Conservation (phyloP, 495 filamentous ascomycete species). For the Beverwykella pulmonaria region DNA sequence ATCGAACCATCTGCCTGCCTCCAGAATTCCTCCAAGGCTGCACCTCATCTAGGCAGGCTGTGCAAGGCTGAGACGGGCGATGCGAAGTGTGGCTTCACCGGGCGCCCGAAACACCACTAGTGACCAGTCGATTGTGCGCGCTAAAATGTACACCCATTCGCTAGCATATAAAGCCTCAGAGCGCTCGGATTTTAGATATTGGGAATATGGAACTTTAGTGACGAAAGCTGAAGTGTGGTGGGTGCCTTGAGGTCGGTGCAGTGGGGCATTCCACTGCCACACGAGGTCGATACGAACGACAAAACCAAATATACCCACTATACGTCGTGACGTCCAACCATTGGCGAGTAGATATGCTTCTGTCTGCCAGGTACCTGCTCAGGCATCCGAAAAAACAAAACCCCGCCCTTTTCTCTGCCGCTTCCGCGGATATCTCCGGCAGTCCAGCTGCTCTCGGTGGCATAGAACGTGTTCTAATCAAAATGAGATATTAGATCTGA, state of each 20-base stretch:
- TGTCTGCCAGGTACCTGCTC: neutral
- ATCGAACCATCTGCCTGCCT: no score
- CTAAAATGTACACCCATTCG: neutral
- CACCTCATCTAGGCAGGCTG: constrained; percentile 1
- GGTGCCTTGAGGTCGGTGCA: neutral
- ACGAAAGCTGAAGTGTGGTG: neutral
- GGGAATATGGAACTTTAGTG: neutral
- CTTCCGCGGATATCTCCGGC: no score
- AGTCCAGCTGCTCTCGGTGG: no score
- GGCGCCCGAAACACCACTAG: constrained; percentile 4
- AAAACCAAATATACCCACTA: no score
- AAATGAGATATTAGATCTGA: neutral
- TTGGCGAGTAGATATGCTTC: no score
- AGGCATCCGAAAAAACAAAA: neutral
- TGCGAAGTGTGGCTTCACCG: constrained; percentile 7
- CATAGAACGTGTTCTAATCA: constrained; percentile 29
- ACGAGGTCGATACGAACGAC: no score
- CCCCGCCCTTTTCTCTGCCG: neutral
- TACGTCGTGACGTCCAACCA: no score
- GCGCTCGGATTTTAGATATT: neutral
- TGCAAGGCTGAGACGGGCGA: constrained; percentile 24
- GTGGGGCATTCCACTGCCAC: neutral
- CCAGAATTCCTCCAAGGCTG: neutral
- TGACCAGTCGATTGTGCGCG: neutral
- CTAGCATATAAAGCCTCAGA: neutral